Conservation (phyloP, 1,284 basidiomycete genomes). For the Fistulinella cinereoalba region DNA sequence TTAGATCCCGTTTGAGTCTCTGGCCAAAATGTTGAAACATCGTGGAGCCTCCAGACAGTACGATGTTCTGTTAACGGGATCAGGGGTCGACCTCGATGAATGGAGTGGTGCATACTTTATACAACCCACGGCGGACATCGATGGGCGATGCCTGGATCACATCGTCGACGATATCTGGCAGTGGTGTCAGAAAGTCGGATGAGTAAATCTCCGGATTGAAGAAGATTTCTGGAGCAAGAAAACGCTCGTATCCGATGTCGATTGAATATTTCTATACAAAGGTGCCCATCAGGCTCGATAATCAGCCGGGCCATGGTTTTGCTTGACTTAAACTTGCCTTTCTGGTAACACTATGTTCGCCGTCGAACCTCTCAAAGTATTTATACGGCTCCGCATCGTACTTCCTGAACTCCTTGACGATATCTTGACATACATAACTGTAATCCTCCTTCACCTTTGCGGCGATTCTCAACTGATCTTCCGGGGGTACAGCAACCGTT, state of each 20-base stretch:
- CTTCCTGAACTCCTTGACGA: slow-evolving; percentile 98
- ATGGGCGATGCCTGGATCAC: slow-evolving; percentile 97
- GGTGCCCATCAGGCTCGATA: not conserved
- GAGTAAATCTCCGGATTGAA: slow-evolving; percentile 99
- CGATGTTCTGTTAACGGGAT: slow-evolving; percentile 71
- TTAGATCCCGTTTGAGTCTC: slow-evolving; percentile 92
- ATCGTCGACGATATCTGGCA: slow-evolving; percentile 94
- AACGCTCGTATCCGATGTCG: slow-evolving; percentile 98
- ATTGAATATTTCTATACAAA: slow-evolving; percentile 74
- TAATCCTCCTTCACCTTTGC: slow-evolving; percentile 98
- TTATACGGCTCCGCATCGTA: slow-evolving; percentile 97
- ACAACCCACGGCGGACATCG: slow-evolving; percentile 89
- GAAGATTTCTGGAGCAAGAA: slow-evolving; percentile 98
- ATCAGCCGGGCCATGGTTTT: not conserved
- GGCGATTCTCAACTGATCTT: slow-evolving; percentile 91
- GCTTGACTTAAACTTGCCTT: slow-evolving; percentile 51
- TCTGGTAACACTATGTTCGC: slow-evolving; percentile 91
- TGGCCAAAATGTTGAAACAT: slow-evolving; percentile 99
- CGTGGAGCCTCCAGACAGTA: slow-evolving; percentile 91
- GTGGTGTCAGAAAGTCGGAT: slow-evolving; percentile 96
- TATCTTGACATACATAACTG: slow-evolving; percentile 98
- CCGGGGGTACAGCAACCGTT: slow-evolving; percentile 87
- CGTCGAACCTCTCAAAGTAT: slow-evolving; percentile 93
- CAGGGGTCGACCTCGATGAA: not conserved
- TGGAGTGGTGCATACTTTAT: slow-evolving; percentile 65